Conservation (phyloP, 257 asterid species). For the Fraxinus quadrangulata region DNA sequence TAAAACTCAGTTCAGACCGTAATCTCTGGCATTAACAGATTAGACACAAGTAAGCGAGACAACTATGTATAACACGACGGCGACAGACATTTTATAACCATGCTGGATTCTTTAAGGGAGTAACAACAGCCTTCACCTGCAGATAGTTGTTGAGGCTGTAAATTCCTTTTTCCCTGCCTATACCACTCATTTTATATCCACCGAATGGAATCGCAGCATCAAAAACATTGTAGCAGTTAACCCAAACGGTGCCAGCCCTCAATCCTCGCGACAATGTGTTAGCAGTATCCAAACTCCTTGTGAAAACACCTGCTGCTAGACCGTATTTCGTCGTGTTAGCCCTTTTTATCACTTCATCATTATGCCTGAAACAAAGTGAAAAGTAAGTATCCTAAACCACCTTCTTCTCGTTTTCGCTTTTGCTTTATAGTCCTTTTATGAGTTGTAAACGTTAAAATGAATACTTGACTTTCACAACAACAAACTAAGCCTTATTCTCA, state of each 20-base stretch:
- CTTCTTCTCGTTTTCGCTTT: not conserved
- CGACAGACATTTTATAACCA: constrained; percentile 45
- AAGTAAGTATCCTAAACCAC: not conserved
- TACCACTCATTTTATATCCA: constrained; percentile 96
- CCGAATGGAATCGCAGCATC: constrained; percentile 98
- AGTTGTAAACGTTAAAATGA: not conserved
- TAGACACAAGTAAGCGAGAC: not conserved
- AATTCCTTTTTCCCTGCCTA: constrained; percentile 89
- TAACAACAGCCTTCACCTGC: constrained; percentile 91
- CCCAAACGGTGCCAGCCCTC: constrained; percentile 84
- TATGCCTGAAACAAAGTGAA: constrained; percentile 47
- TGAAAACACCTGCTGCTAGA: constrained; percentile 91
- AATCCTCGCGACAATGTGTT: constrained; percentile 75
- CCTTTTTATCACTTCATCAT: constrained; percentile 69
- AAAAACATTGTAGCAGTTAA: constrained; percentile 72
- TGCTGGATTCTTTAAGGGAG: constrained; percentile 77
- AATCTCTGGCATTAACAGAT: not conserved
- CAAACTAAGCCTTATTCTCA: not conserved
- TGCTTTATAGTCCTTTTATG: not conserved
- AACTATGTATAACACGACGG: not conserved
- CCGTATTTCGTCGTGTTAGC: constrained; percentile 70
- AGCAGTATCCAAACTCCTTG: constrained; percentile 78
- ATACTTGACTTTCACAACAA: not conserved
- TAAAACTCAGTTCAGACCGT: not conserved
- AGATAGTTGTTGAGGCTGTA: constrained; percentile 85